Evolutionary conservation across 148 eudicot genomes (phyloP).

Genomic region (Arctostaphylos glauca): DNA sequence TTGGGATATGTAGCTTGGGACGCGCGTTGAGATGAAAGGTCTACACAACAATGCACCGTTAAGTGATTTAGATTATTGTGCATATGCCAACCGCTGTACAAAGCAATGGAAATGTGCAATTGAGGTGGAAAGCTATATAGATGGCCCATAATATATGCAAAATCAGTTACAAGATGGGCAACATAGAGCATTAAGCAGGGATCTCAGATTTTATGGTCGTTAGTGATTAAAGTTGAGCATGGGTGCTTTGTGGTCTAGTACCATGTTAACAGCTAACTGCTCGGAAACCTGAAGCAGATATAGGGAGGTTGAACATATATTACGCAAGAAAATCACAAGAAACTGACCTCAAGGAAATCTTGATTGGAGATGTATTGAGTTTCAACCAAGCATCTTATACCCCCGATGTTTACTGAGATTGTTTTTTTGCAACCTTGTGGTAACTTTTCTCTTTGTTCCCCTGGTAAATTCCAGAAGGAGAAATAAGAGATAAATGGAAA

Average conservation of each 20-base stretch:
- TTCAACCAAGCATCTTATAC: slow-evolving; percentile 43
- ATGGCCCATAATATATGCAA: background rate
- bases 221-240: background rate
- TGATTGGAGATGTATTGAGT: slow-evolving; percentile 59
- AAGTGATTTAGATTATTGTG: background rate
- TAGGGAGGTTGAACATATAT: background rate
- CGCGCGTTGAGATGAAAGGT: background rate
- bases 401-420: slow-evolving; percentile 45
- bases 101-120: background rate
- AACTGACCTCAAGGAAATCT: slow-evolving; percentile 61
- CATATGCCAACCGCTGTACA: background rate
- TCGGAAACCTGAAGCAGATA: background rate
- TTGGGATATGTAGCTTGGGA: background rate
- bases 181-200: background rate
- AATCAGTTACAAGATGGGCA: background rate
- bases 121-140: background rate
- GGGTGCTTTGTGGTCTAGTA: background rate
- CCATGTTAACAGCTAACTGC: background rate
- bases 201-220: background rate
- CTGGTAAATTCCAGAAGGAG: slow-evolving; percentile 21
- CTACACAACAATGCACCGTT: background rate
- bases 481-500: background rate
- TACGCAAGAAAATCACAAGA: background rate
- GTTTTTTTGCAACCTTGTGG: slow-evolving; percentile 30
- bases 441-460: slow-evolving; percentile 25